A percentile compares a stretch with the other conserved stretches of the same genome.
Evolutionary conservation across 2,329 filamentous ascomycete species (phyloP).

Genomic region (Sarocladium kiliense): DNA sequence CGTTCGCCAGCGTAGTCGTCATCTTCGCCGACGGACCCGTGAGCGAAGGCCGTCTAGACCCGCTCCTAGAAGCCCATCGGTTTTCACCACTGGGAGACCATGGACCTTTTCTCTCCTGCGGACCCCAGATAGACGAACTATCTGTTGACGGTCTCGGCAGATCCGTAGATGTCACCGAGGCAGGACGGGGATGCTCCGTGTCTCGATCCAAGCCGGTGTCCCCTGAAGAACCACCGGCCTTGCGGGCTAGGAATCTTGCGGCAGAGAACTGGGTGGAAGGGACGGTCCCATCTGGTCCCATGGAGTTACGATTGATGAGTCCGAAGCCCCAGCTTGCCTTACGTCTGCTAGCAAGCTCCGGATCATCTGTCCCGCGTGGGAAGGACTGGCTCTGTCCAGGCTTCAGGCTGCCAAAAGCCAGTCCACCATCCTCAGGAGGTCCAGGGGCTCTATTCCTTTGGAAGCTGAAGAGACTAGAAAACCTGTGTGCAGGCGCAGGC

Average conservation of each 20-base stretch:
- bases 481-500: constrained; percentile 25
- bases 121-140: constrained; percentile 69
- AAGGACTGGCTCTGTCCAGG: constrained; percentile 73
- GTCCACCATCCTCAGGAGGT: constrained; percentile 42
- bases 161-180: constrained; percentile 64
- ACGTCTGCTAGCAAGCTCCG: constrained; percentile 46
- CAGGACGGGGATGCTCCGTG: constrained; percentile 57
- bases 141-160: constrained; percentile 76
- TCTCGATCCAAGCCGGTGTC: constrained; percentile 48
- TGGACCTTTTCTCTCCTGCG: constrained; percentile 23
- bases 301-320: constrained; percentile 34
- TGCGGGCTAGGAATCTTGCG: constrained; percentile 12
- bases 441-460: constrained; percentile 60
- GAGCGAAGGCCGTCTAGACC: constrained; percentile 47
- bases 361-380: constrained; percentile 56
- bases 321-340: constrained; percentile 40
- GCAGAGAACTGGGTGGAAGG: constrained; percentile 14
- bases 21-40: constrained; percentile 58
- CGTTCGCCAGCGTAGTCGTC: constrained; percentile 56
- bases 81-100: constrained; percentile 57
- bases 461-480: constrained; percentile 54
- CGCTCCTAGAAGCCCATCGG: constrained; percentile 12
- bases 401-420: constrained; percentile 64
- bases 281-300: constrained; percentile 33
- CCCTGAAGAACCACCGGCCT: constrained; percentile 13